Conservation (phyloP, 805 yeast genomes). For the Teunomyces aglyptinius region DNA sequence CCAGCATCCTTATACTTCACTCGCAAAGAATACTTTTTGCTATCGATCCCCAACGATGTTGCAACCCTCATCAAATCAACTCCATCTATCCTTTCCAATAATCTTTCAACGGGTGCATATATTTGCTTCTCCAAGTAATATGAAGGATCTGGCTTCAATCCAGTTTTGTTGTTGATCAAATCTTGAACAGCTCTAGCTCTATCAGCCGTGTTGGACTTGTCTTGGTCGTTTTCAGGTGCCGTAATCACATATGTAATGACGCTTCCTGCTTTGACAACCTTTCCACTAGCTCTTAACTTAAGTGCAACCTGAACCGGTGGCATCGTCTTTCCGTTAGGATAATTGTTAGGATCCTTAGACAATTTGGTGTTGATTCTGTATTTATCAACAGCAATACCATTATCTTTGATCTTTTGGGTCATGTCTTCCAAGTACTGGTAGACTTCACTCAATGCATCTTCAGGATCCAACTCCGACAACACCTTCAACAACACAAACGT, state of each 20-base stretch:
- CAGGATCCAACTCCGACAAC: constrained; percentile 71
- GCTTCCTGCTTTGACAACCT: constrained; percentile 81
- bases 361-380: constrained; percentile 81
- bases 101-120: constrained; percentile 85
- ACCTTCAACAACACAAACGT: constrained; percentile 69
- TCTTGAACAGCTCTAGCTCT: constrained; percentile 84
- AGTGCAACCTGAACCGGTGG: constrained; percentile 87
- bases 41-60: constrained; percentile 72
- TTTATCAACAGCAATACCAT: constrained; percentile 63
- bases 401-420: constrained; percentile 53
- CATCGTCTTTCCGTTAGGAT: constrained; percentile 76
- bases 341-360: constrained; percentile 83
- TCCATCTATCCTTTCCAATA: constrained; percentile 83
- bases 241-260: constrained; percentile 87
- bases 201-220: constrained; percentile 57
- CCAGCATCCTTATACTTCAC: constrained; percentile 34
- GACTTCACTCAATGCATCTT: constrained; percentile 67
- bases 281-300: constrained; percentile 76
- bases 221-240: constrained; percentile 27
- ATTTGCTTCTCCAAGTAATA: constrained; percentile 87
- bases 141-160: constrained; percentile 66
- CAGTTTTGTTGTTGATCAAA: constrained; percentile 49
- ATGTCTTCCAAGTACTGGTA: constrained; percentile 69
- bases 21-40: constrained; percentile 53
- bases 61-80: constrained; percentile 79